Base-by-base conservation (phyloP, 73 alveolate genomes). In the Uronychia binucleata region DNA sequence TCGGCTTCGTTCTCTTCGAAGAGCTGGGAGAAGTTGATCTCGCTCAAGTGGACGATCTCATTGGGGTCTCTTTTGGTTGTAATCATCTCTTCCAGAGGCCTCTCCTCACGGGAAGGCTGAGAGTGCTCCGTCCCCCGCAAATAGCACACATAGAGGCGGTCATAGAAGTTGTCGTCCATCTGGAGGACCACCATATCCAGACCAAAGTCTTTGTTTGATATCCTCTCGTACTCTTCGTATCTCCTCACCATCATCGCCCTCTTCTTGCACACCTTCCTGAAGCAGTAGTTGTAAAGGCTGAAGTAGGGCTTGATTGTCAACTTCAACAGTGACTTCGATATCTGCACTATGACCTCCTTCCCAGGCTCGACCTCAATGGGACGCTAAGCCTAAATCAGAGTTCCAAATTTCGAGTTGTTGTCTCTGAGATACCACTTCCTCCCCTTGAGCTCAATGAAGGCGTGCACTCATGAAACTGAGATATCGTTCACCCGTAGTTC, bases 321-420 rank as follows among this genome's bases (percentile, higher is more conserved):
- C 67, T 46, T 46, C 5, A 46, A 11, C 5, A 46, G 67, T 11
- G 67, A 46, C 19, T 46, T 46, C n/a, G 67, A 46, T 5, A 46
- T 19, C 67, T 46, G 19, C n/a, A 46, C 19, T 11, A 46, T 46
- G 5, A 75, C 5, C 30, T 26, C n/a, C 27, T 28, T 28, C 59
- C 58, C 58, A 26, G 35, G 59, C 5, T 75, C 28, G 8, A 75
- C 5, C 27, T 75, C 81, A 26, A 75, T 25, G 0, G 93, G 95
- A 33, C 76, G 34, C 75, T 87, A 90, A 0, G 86, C 93, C 33
- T 88, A 86, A 46, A 94, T 87, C 29, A 96, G 80, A 0, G 99
- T 94, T 0, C 99, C 98, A 76, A 96, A 96, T 81, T 96, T 96
- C 1, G 99, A 96, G 79, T 86, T 87, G 80, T 90, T 89, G 84